Evolutionary conservation across 805 yeast species (phyloP).

Genomic region (Saturnispora sanitii): DNA sequence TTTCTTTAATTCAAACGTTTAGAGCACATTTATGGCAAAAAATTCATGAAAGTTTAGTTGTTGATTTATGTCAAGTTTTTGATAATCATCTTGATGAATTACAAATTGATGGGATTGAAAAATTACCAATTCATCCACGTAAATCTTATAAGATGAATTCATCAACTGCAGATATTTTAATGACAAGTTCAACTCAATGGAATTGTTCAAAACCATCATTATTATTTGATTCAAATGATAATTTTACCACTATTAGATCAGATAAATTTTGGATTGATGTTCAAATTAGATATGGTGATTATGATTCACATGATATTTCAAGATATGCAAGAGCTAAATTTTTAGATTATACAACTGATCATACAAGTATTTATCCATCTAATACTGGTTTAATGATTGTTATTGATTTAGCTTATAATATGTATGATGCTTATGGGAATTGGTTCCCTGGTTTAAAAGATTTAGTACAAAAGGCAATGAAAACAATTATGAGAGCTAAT

Average conservation of each 20-base stretch:
- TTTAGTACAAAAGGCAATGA: conserved; percentile 82
- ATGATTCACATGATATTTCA: conserved; percentile 93
- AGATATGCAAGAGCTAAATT: conserved; percentile 89
- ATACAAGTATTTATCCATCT: conserved; percentile 76
- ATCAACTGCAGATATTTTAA: conserved; percentile 82
- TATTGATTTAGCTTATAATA: conserved; percentile 87
- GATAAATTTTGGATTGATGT: conserved; percentile 91
- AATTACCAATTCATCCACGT: conserved; percentile 91
- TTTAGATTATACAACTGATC: conserved; percentile 86
- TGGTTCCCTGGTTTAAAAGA: conserved; percentile 96
- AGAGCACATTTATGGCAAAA: conserved; percentile 99
- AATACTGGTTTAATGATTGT: conserved; percentile 89
- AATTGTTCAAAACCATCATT: conserved; percentile 72
- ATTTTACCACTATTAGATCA: conserved; percentile 43
- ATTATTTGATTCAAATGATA: conserved; percentile 61
- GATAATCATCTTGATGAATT: conserved; percentile 79
- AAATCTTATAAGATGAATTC: conserved; percentile 96
- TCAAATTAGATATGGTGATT: conserved; percentile 92
- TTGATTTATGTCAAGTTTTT: conserved; percentile 84
- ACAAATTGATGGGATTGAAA: conserved; percentile 77
- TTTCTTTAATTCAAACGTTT: conserved; percentile 90
- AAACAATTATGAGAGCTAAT: conserved; percentile 86
- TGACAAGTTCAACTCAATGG: conserved; percentile 74
- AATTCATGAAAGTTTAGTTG: conserved; percentile 90
- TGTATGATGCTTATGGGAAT: conserved; percentile 93